Base-by-base conservation (phyloP, 2,329 filamentous ascomycete genomes). In the Alternaria atra region DNA sequence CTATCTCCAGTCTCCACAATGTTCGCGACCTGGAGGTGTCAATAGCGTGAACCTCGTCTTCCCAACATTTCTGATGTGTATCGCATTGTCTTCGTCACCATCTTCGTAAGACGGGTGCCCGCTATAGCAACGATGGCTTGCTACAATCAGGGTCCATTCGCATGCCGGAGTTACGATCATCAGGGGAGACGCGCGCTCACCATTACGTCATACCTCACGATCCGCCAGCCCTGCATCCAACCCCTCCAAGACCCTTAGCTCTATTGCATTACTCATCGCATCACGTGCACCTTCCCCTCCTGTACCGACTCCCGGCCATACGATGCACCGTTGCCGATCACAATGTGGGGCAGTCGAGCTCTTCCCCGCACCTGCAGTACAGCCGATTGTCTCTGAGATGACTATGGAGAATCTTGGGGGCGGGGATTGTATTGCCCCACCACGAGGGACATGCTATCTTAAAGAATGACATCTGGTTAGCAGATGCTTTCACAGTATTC, bases 341-440 rank as follows among this genome's bases (percentile, higher is more conserved):
- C 39, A 48, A 55, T 67, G 66, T 69, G 66, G 66, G 66, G 64
- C 64, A 57, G 37, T 52, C 35, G 46, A 46, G 27, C 32, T 55
- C 44, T 67, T 65, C 66, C 64, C 66, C 66, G 64, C 66, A 69
- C 44, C 23, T 58, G 34, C 57, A 57, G 30, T 34, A 37, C 37
- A 50, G 46, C 42, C 44, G 50, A 44, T 46, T 17, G 15, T 51
- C 32, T 54, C 35, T 39, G 52, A 60, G 30, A 40, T 51, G 52
- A 32, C 5, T 9, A 53, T 66, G 66, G 64, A 65, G 59, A 66
- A 47, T 32, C 15, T 48, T 44, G 53, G 56, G 44, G 52, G 56
- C 54, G 57, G 55, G 48, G 53, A 59, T 52, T 34, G 7, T 35
- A 25, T 6, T 57, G 69, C 69, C 69, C 69, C 69, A 70, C 69